Percentiles rank a stretch among this genome's conserved stretches.
Conservation (phyloP, 2,329 filamentous ascomycete species). For the Colletotrichum truncatum region DNA sequence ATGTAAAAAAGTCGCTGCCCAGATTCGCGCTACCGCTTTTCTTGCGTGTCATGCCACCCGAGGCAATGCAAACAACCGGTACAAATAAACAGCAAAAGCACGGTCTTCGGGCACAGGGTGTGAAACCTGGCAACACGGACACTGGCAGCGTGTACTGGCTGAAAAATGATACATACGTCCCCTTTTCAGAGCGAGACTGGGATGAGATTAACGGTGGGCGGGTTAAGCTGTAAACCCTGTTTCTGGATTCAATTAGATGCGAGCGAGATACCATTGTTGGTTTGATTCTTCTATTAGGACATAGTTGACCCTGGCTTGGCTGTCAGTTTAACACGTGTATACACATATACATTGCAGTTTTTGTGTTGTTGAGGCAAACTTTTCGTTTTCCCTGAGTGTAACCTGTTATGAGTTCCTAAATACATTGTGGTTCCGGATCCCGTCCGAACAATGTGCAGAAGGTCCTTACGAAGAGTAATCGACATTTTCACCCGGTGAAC, state of each 20-base stretch:
- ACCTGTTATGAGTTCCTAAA: too few species aligned
- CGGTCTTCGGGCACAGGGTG: slow-evolving; percentile 74
- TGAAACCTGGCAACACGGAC: slow-evolving; percentile 68
- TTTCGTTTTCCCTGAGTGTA: too few species aligned
- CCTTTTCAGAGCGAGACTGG: slow-evolving; percentile 76
- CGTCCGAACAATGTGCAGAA: too few species aligned
- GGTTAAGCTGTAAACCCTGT: slow-evolving; percentile 69
- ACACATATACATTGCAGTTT: neutral
- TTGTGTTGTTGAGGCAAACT: neutral
- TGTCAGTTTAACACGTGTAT: neutral
- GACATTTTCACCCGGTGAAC: too few species aligned
- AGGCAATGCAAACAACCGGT: slow-evolving; percentile 74
- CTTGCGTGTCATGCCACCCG: slow-evolving; percentile 69
- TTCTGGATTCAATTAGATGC: slow-evolving; percentile 1
- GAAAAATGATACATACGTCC: slow-evolving; percentile 70
- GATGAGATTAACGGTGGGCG: slow-evolving; percentile 69
- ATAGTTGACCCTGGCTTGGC: neutral
- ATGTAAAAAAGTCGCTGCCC: slow-evolving; percentile 69
- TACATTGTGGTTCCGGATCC: too few species aligned
- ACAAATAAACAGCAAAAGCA: slow-evolving; percentile 93
- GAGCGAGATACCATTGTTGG: slow-evolving; percentile 23
- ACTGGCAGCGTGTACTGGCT: slow-evolving; percentile 71
- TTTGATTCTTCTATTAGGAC: neutral
- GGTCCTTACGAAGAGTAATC: too few species aligned
- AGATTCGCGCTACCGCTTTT: slow-evolving; percentile 83